phyloP scores from a whole-genome alignment of 345 rosid genomes.

The Eucalyptus rudis region DNA sequence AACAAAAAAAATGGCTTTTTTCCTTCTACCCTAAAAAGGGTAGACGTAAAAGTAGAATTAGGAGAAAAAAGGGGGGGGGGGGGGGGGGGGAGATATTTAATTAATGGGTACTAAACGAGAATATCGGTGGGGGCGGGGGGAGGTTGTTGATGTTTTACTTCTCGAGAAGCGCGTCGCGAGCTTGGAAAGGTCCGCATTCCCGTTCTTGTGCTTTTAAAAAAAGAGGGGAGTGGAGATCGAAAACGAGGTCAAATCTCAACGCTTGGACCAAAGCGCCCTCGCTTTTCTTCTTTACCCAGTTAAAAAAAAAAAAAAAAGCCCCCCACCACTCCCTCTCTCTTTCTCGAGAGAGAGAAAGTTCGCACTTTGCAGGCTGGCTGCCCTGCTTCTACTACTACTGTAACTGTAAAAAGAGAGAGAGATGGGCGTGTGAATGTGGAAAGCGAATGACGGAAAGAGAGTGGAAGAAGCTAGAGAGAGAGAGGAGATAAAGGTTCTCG shows the following conservation, averaged over 20 bases:
- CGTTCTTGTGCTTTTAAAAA: neutral
- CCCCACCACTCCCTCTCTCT: neutral
- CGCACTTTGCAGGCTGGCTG: neutral
- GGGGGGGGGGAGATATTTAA: neutral
- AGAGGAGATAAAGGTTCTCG: neutral
- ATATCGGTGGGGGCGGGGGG: neutral
- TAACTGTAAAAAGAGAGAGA: neutral
- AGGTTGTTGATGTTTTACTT: neutral
- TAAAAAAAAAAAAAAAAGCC: neutral
- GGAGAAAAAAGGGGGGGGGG: neutral
- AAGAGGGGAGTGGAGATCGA: neutral
- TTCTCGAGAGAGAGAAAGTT: neutral
- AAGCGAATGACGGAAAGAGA: neutral
- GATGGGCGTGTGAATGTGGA: neutral
- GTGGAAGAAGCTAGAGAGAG: neutral
- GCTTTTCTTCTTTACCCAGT: neutral
- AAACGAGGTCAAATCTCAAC: neutral
- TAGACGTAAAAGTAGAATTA: neutral
- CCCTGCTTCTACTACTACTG: neutral
- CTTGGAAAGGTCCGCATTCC: neutral
- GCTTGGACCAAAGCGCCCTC: neutral
- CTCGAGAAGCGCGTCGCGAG: neutral
- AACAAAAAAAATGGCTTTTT: too few relatives aligned
- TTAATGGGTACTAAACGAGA: neutral
- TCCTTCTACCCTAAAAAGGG: neutral